Percentiles rank a stretch among this genome's conserved stretches.
Evolutionary conservation across 192 early-diverging fungal species (phyloP).

Genomic region (Coemansia brasiliensis): DNA sequence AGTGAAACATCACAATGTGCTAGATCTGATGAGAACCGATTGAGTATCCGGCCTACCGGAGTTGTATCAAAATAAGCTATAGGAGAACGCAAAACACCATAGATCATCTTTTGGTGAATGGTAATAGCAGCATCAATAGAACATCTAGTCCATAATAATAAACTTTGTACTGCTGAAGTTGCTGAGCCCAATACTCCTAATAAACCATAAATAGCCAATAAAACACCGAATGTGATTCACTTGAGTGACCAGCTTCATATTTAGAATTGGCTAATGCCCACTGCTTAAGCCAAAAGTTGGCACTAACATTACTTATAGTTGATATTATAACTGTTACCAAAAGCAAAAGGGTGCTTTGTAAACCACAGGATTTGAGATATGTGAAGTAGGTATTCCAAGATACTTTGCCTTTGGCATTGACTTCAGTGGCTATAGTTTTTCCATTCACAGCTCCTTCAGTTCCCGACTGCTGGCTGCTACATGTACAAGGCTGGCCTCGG

Average conservation of each 20-base stretch:
- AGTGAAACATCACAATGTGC: not conserved
- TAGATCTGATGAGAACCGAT: constrained; percentile 9
- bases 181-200: not conserved
- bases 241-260: too few species aligned
- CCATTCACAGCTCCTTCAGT: not conserved
- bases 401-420: not conserved
- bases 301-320: not conserved
- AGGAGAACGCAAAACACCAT: constrained; percentile 7
- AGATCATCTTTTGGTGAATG: constrained; percentile 6
- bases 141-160: not conserved
- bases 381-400: not conserved
- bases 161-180: not conserved
- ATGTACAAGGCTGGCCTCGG: not conserved
- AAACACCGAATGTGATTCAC: not conserved
- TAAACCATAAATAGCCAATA: constrained; percentile 5
- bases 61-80: constrained; percentile 10
- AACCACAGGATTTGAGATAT: constrained; percentile 1
- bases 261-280: constrained; percentile 3
- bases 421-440: not conserved
- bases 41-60: constrained; percentile 4
- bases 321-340: not conserved
- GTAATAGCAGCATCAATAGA: not conserved
- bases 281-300: constrained; percentile 10
- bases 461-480: not conserved
- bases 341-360: not conserved